Conservation (phyloP, 2,329 filamentous ascomycete species). For the Botrytis paeoniae region DNA sequence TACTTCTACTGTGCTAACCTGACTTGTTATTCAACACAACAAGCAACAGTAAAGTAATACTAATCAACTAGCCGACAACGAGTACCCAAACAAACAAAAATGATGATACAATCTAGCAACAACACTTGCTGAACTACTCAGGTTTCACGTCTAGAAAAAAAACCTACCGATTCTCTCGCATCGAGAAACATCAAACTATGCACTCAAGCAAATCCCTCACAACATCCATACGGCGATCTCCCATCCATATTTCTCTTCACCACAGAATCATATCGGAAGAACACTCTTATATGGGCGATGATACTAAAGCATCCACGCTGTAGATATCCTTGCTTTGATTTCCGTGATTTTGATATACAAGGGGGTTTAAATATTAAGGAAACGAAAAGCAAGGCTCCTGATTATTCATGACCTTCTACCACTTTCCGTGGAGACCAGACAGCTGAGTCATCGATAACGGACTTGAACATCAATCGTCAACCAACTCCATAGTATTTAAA, state of each 20-base stretch:
- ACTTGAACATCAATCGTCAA: neutral
- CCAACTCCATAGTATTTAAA: neutral
- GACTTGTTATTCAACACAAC: neutral
- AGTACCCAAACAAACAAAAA: neutral
- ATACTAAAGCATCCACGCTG: neutral
- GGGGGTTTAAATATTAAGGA: neutral
- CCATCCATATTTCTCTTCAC: neutral
- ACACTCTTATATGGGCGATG: neutral
- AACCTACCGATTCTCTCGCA: neutral
- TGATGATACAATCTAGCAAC: neutral
- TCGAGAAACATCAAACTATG: neutral
- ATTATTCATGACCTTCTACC: too few species aligned
- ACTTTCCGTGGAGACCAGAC: neutral
- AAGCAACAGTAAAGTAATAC: neutral
- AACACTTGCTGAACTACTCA: neutral
- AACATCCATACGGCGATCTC: fast-evolving
- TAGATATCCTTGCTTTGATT: neutral
- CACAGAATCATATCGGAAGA: fast-evolving
- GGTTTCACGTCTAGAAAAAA: neutral
- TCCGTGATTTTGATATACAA: neutral
- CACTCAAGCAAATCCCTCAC: neutral
- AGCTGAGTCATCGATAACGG: neutral
- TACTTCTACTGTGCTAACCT: fast-evolving
- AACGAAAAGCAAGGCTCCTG: neutral
- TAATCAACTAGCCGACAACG: neutral